Percentiles rank a stretch among this genome's conserved stretches.
phyloP scores from a whole-genome alignment of 768 basidiomycete species.

The Albatrellus ellisii region DNA sequence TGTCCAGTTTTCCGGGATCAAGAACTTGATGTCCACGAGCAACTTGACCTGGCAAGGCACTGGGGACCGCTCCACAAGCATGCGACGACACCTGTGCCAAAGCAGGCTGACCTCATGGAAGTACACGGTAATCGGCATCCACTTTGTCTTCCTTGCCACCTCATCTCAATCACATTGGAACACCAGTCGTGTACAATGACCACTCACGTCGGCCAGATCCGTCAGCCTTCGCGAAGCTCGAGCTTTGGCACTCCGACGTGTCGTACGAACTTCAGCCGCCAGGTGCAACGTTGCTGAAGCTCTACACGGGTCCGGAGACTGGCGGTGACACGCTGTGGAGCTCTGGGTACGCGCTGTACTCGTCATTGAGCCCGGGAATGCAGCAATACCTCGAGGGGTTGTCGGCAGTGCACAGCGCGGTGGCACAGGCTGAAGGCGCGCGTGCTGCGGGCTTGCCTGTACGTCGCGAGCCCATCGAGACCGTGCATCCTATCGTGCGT shows the following conservation, averaged over 20 bases:
- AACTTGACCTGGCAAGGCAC: conserved; percentile 59
- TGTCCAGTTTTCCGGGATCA: conserved; percentile 61
- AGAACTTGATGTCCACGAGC: conserved; percentile 51
- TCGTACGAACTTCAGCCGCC: conserved; percentile 58
- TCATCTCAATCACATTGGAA: neutral
- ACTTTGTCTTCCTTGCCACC: conserved; percentile 4
- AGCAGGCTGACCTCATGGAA: conserved; percentile 57
- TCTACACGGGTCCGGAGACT: conserved; percentile 51
- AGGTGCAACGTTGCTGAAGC: conserved; percentile 60
- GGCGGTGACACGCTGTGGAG: conserved; percentile 69
- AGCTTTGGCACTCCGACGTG: conserved; percentile 77
- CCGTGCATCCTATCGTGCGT: conserved; percentile 68
- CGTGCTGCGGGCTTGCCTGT: conserved; percentile 58
- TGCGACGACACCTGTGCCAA: conserved; percentile 66
- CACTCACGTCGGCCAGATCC: conserved; percentile 47
- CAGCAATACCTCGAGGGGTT: conserved; percentile 69
- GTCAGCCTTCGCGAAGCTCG: conserved; percentile 54
- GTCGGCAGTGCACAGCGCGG: conserved; percentile 61
- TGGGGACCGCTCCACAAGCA: conserved; percentile 75
- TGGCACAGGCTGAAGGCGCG: conserved; percentile 66
- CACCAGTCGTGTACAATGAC: conserved; percentile 59
- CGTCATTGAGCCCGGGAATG: conserved; percentile 60
- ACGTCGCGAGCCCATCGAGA: conserved; percentile 54
- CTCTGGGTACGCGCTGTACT: conserved; percentile 78
- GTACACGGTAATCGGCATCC: conserved; percentile 39